Evolutionary conservation across 805 yeast species (phyloP), one percentile per base, ranked within the genome.

Genomic region (Schwanniomyces yamadae): DNA sequence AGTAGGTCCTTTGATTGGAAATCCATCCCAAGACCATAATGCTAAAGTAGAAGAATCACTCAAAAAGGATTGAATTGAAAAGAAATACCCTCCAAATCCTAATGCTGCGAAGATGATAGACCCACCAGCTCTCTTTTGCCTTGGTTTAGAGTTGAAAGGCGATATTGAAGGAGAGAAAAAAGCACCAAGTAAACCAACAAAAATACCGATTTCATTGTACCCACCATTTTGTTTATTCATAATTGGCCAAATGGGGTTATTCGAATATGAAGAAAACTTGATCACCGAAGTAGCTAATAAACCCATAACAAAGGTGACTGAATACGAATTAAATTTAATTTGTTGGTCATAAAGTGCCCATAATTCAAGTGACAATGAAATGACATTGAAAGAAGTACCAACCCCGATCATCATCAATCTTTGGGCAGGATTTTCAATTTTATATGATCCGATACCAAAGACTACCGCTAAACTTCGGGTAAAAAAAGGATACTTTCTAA

Each of bases 1-100:
- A 4, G 84, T 73, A 8, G 97, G 96, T 0, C 95, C 95, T 3
- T 66, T 64, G n/a, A 86, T 69, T 27, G 95, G 95, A 57, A 74
- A 91, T 1, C 99, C 99, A 42, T 82, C 84, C 98, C 98, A 93
- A n/a, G 80, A 78, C 97, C 97, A 93, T 31, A 82, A 70, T n/a
- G 87, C 84, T 28, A 91, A 71, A 7, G 93, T 84, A 2, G 95
- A 81, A 0, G 96, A 75, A 56, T 93, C 99, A 3, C 87, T 75
- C 31, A 89, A 58, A 68, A 82, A 76, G 10, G 95, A 84, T 47
- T 81, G 82, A 23, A 84, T 58, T 5, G 84, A 76, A 55, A 80
- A 91, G 19, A 88, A 57, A 38, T 83, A 68, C 1, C 88, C 78
- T 16, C 95, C 98, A 44, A 91, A 71, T 1, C 95, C 95, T 16